These are phyloP conservation scores for Capsicum baccatum DNA, from an alignment of 257 asterid genomes.

Conservation along the genomic window DNA sequence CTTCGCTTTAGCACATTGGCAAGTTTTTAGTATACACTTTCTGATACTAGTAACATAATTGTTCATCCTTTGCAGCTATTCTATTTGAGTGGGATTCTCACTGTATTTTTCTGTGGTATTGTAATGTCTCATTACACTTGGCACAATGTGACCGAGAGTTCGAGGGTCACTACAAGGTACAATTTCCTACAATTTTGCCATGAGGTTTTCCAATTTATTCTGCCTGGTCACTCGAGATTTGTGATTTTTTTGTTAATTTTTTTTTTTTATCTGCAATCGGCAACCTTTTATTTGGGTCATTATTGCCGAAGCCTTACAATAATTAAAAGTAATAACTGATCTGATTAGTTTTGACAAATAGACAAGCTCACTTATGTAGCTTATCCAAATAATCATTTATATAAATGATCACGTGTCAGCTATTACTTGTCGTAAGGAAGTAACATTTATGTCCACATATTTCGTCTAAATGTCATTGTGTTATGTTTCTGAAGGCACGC, in stretches of 20 bases:
- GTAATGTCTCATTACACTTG: conserved; percentile 59
- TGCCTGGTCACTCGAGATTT: background rate
- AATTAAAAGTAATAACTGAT: background rate
- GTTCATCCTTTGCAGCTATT: conserved; percentile 42
- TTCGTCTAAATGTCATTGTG: background rate
- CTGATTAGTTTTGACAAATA: conserved; percentile 12
- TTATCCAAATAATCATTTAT: conserved; percentile 20
- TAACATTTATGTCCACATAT: background rate
- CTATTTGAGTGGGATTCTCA: conserved; percentile 52
- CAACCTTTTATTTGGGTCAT: background rate
- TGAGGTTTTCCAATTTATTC: background rate
- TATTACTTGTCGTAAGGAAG: background rate
- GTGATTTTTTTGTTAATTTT: background rate
- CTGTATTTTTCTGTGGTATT: conserved; percentile 57
- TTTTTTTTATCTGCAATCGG: background rate
- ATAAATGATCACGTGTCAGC: background rate
- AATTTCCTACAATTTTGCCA: background rate
- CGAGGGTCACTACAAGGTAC: conserved; percentile 53
- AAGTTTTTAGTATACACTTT: background rate
- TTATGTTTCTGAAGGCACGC: conserved; percentile 41
- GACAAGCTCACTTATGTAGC: background rate
- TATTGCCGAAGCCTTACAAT: background rate
- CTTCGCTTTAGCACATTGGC: background rate
- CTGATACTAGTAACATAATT: background rate
- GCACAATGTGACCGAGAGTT: conserved; percentile 56